These are phyloP conservation scores for Piper longum DNA, from an alignment of 164 flowering plant species.

Conservation along the genomic window DNA sequence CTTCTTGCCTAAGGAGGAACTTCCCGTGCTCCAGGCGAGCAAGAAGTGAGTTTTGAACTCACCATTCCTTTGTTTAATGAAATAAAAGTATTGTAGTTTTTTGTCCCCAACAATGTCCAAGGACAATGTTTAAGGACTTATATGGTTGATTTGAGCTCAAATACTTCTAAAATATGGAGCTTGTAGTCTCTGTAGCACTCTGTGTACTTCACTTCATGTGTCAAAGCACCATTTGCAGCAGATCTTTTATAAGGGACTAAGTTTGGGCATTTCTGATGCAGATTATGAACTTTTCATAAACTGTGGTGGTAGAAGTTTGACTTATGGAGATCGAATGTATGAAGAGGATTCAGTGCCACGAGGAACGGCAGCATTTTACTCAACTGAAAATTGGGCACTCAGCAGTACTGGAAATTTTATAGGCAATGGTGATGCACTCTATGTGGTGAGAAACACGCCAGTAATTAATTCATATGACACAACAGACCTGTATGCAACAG, in stretches of 20 bases:
- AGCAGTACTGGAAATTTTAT: slow-evolving; percentile 66
- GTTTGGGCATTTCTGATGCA: neutral
- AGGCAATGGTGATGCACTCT: slow-evolving; percentile 16
- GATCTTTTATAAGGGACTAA: neutral
- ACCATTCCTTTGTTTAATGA: too few species aligned
- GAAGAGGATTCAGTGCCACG: slow-evolving; percentile 24
- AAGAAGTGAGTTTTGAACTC: neutral
- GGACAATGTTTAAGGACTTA: too few species aligned
- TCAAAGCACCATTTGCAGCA: too few species aligned
- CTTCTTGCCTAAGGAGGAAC: neutral
- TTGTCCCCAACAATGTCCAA: too few species aligned
- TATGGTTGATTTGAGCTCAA: too few species aligned
- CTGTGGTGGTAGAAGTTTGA: slow-evolving; percentile 23
- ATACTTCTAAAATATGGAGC: too few species aligned
- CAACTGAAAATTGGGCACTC: slow-evolving; percentile 33
- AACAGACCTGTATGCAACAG: slow-evolving; percentile 24
- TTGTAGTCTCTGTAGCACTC: too few species aligned
- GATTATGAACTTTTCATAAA: slow-evolving; percentile 30
- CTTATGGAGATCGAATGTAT: slow-evolving; percentile 25
- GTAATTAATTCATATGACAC: slow-evolving; percentile 9
- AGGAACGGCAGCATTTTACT: slow-evolving; percentile 31
- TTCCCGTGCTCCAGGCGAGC: neutral
- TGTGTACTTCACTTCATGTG: too few species aligned
- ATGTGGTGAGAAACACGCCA: slow-evolving; percentile 13
- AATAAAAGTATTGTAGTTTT: too few species aligned